A percentile compares a stretch with the other conserved stretches of the same genome.
phyloP scores from a whole-genome alignment of 1,139 yeast species.

The Saccharomyces hybrid region DNA sequence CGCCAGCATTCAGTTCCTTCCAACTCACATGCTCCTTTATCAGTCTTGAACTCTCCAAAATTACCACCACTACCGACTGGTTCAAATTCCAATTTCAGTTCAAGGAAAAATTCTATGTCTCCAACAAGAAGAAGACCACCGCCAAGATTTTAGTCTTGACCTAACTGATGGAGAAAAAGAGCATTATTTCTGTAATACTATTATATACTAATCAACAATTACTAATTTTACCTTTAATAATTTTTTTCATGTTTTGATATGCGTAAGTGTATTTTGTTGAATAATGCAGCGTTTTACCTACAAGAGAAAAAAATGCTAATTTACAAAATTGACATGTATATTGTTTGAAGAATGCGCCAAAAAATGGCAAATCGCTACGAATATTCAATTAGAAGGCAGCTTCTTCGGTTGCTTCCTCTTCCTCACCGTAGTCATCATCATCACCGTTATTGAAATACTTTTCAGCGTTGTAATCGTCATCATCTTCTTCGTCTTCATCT shows the following conservation, averaged over 20 bases:
- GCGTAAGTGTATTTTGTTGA: neutral
- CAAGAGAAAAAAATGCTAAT: neutral
- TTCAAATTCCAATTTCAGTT: slow-evolving; percentile 5
- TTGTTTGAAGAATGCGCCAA: neutral
- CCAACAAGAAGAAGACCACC: slow-evolving; percentile 25
- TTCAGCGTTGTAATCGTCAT: slow-evolving; percentile 74
- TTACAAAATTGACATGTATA: neutral
- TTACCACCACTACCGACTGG: slow-evolving; percentile 22
- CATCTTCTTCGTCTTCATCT: slow-evolving; percentile 63
- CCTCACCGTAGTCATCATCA: slow-evolving; percentile 44
- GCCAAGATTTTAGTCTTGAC: slow-evolving; percentile 13
- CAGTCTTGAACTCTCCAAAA: slow-evolving; percentile 13
- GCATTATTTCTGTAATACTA: neutral
- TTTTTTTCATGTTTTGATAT: neutral
- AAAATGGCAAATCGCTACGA: neutral
- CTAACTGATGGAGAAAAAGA: neutral
- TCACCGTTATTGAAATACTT: slow-evolving; percentile 58
- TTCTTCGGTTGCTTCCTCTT: slow-evolving; percentile 48
- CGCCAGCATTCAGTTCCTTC: slow-evolving; percentile 4
- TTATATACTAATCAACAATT: neutral
- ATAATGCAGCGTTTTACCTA: too few relatives aligned
- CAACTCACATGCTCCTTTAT: slow-evolving; percentile 26
- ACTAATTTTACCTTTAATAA: neutral
- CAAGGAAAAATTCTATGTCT: slow-evolving; percentile 18
- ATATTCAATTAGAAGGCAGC: slow-evolving; percentile 54